Evolutionary conservation across 345 rosid species (phyloP), one percentile per base, ranked within the genome.

Genomic region (Iberis pinnata): DNA sequence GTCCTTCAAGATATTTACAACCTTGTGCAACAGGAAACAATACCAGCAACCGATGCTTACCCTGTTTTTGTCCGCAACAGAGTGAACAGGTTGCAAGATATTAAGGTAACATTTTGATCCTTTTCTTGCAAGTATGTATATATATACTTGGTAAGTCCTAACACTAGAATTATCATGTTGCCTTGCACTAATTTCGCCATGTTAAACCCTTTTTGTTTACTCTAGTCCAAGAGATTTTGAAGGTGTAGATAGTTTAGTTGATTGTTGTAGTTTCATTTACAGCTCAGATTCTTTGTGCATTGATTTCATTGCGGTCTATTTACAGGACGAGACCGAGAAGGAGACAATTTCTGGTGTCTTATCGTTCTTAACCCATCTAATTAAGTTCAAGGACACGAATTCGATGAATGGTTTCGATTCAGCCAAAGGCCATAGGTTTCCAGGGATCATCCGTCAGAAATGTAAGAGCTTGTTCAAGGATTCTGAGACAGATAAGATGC

Each of bases 41-140:
- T 63, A 66, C 40, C 73, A 52, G 16, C 61, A 0, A 54, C 65
- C 17, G 63, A 71, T 13, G 49, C 63, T 31, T 87, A 79, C 70
- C 95, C 94, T 16, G 31, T 61, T 3, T 92, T 88, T 70, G 86
- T 85, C 16, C 63, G 77, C 77, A 92, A 81, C 65, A 76, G 97
- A 67, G 64, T 83, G 52, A 56, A 57, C 51, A 85, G 71, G 69
- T 42, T 85, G 70, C 72, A 20, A 16, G 77, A 46, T 12, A 73
- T 58, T 32, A 12, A 75, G 93, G 98, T 92, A 74, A 58, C 27
- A 16, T 37, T 26, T 37, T 49, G n/a, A 47, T 40, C 32, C 10
- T 48, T 20, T 15, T 47, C 35, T 64, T 32, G 22, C 6, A 18
- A 58, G 45, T 64, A 13, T 39, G 27, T 2, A 13, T 25, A 18